Conservation (phyloP, 768 basidiomycete species). For the Paxillus ammoniavirescens region DNA sequence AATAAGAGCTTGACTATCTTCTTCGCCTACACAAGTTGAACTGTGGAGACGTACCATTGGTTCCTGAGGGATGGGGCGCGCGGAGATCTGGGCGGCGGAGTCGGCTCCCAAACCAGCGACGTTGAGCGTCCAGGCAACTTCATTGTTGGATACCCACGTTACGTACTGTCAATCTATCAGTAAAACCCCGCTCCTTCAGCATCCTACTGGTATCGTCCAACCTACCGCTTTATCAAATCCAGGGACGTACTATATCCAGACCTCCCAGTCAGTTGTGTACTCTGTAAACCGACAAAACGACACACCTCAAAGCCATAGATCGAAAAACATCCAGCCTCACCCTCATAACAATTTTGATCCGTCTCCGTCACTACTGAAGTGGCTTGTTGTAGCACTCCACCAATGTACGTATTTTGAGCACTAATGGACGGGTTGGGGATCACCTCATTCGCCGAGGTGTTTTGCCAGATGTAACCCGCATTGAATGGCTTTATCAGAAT, state of each 20-base stretch:
- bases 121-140: conserved; percentile 72
- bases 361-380: conserved; percentile 72
- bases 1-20: background rate
- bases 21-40: background rate
- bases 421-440: conserved; percentile 57
- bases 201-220: conserved; percentile 1
- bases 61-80: conserved; percentile 73
- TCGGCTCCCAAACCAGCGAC: conserved; percentile 69
- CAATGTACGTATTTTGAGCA: conserved; percentile 60
- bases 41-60: conserved; percentile 63
- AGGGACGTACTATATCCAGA: conserved; percentile 25
- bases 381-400: conserved; percentile 74
- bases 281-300: background rate
- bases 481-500: conserved; percentile 61
- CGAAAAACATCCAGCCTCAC: conserved; percentile 57
- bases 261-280: background rate
- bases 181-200: background rate
- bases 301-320: conserved; percentile 78
- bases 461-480: conserved; percentile 65
- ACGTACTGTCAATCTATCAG: conserved; percentile 56
- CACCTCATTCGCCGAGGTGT: conserved; percentile 56
- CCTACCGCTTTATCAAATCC: conserved; percentile 69
- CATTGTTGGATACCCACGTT: conserved; percentile 74
- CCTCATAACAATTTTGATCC: conserved; percentile 69
- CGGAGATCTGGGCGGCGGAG: conserved; percentile 53